A percentile compares a stretch with the other conserved stretches of the same genome.
Evolutionary conservation across 352 stramenopile species (phyloP).

Genomic region (Sclerospora graminicola): DNA sequence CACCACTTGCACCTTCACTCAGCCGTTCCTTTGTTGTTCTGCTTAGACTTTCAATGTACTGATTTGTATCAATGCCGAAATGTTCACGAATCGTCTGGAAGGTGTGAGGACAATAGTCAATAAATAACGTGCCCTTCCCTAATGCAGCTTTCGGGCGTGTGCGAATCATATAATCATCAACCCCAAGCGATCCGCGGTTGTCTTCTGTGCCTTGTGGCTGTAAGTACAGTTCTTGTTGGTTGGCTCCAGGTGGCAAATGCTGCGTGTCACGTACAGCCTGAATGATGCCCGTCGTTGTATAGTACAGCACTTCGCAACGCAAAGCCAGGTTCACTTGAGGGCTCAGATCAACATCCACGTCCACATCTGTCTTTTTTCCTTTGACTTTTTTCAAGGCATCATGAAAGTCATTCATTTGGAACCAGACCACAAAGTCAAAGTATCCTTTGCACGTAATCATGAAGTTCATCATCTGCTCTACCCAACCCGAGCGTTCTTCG

Average conservation of each 20-base stretch:
- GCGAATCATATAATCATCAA: conserved; percentile 83
- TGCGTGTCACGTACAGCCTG: conserved; percentile 71
- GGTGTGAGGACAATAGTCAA: conserved; percentile 78
- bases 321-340: conserved; percentile 80
- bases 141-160: conserved; percentile 59
- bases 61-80: conserved; percentile 72
- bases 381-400: conserved; percentile 28
- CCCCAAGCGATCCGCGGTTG: conserved; percentile 58
- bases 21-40: conserved; percentile 79
- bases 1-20: conserved; percentile 78
- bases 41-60: conserved; percentile 78
- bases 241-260: conserved; percentile 48
- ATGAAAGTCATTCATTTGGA: conserved; percentile 83
- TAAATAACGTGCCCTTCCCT: conserved; percentile 76
- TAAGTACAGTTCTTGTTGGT: conserved; percentile 71
- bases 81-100: conserved; percentile 82
- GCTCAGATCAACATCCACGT: conserved; percentile 79
- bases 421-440: conserved; percentile 85
- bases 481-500: conserved; percentile 27
- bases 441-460: conserved; percentile 88
- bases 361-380: conserved; percentile 52
- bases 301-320: conserved; percentile 81
- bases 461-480: conserved; percentile 81
- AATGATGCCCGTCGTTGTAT: conserved; percentile 83
- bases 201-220: conserved; percentile 71